Percentiles rank a stretch among this genome's conserved stretches.
Conservation (phyloP, 148 eudicot species). For the Camellia sinensis region DNA sequence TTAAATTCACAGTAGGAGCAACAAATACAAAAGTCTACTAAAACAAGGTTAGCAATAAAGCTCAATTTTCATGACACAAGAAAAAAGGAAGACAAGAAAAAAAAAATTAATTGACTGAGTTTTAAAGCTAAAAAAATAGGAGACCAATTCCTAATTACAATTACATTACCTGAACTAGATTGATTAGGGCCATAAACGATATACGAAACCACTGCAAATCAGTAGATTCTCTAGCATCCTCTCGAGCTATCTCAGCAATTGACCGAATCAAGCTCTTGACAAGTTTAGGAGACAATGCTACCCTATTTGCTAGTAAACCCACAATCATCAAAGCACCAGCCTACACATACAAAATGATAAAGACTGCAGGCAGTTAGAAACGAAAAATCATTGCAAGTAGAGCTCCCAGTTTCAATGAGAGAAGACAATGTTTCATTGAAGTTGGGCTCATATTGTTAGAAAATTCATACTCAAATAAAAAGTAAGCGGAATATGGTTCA, state of each 20-base stretch:
- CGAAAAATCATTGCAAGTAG: neutral
- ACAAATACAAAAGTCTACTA: neutral
- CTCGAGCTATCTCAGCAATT: constrained; percentile 57
- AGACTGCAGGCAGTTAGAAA: neutral
- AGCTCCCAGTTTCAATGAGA: constrained; percentile 5
- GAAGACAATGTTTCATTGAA: neutral
- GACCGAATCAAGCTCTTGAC: constrained; percentile 63
- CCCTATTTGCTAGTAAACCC: constrained; percentile 66
- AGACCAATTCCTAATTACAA: neutral
- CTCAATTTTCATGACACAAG: neutral
- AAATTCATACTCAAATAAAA: neutral
- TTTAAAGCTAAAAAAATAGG: neutral
- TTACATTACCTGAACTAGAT: constrained; percentile 59
- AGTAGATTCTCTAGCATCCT: constrained; percentile 49
- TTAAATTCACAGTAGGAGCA: neutral
- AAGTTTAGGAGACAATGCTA: constrained; percentile 55
- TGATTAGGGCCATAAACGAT: constrained; percentile 70
- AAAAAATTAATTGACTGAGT: neutral
- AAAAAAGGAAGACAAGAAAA: neutral
- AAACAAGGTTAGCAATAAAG: neutral
- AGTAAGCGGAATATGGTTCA: neutral
- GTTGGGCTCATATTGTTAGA: neutral
- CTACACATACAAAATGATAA: constrained; percentile 23
- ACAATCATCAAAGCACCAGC: constrained; percentile 85
- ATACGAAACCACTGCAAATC: constrained; percentile 64